phyloP scores from a whole-genome alignment of 345 rosid genomes.

The Euphorbia tirucalli region DNA sequence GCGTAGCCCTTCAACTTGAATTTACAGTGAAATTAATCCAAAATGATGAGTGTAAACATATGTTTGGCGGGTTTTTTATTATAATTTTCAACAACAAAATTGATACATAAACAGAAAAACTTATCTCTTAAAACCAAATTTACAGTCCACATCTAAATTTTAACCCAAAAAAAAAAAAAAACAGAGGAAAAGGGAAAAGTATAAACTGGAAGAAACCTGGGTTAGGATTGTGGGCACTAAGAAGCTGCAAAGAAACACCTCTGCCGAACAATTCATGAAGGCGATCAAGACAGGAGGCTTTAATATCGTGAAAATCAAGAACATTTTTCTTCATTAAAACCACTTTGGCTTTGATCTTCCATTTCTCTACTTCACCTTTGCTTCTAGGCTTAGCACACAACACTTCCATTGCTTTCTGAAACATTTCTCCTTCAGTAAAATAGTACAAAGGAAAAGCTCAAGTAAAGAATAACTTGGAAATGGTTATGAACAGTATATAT shows the following conservation, averaged over 20 bases:
- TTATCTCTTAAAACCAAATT: constrained; percentile 1
- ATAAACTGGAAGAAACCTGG: too few relatives aligned
- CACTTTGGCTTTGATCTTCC: constrained; percentile 52
- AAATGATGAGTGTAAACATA: too few relatives aligned
- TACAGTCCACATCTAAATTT: not conserved
- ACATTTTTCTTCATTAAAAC: constrained; percentile 74
- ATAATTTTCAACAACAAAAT: too few relatives aligned
- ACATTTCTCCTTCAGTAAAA: constrained; percentile 20
- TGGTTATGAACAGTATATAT: too few relatives aligned
- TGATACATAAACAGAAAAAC: too few relatives aligned
- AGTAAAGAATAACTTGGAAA: not conserved
- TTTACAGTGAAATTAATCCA: too few relatives aligned
- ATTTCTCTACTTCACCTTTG: constrained; percentile 16
- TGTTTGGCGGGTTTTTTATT: too few relatives aligned
- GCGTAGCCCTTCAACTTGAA: too few relatives aligned
- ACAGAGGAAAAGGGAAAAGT: too few relatives aligned
- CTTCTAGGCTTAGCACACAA: constrained; percentile 36
- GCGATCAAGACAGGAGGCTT: constrained; percentile 66
- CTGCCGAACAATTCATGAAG: constrained; percentile 61
- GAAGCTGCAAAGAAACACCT: constrained; percentile 63
- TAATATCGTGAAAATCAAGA: constrained; percentile 56
- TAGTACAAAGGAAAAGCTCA: constrained; percentile 14
- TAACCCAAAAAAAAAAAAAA: not conserved
- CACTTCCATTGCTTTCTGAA: constrained; percentile 34
- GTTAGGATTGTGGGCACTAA: constrained; percentile 51